Evolutionary conservation across 768 basidiomycete genomes (phyloP).

Genomic region (Panaeolus cyanescens): DNA sequence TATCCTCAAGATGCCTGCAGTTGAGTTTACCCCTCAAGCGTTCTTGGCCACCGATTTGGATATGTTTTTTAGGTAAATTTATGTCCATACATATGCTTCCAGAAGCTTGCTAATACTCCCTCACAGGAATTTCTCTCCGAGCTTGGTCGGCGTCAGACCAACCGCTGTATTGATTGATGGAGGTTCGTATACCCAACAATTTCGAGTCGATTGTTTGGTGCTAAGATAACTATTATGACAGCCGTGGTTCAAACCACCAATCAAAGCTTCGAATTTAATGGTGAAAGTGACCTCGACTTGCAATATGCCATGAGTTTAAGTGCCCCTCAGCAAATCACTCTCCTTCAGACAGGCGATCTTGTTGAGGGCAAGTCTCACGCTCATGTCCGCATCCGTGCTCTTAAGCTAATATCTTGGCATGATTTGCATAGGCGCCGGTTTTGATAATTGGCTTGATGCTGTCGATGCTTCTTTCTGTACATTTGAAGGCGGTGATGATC

Average conservation of each 20-base stretch:
- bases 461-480: conserved; percentile 46
- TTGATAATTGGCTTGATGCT: conserved; percentile 50
- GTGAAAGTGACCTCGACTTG: conserved; percentile 61
- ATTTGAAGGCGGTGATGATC: conserved; percentile 47
- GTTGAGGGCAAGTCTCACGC: conserved; percentile 33
- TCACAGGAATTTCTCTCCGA: conserved; percentile 39
- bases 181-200: conserved; percentile 25
- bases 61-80: conserved; percentile 36
- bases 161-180: conserved; percentile 36
- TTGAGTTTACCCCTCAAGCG: conserved; percentile 55
- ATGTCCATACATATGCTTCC: too few relatives aligned
- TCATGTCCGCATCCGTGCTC: not conserved
- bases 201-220: too few relatives aligned
- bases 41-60: conserved; percentile 47
- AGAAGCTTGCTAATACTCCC: too few relatives aligned
- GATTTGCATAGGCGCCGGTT: conserved; percentile 36
- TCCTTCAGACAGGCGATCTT: conserved; percentile 47
- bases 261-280: conserved; percentile 46
- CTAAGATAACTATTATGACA: too few relatives aligned
- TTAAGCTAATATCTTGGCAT: not conserved
- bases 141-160: conserved; percentile 36
- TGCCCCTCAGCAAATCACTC: conserved; percentile 35
- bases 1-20: conserved; percentile 21
- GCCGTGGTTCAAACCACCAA: conserved; percentile 44
- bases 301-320: conserved; percentile 55